Base-by-base conservation (phyloP, 2,329 filamentous ascomycete species). In the Tricladium varicosporioides region DNA sequence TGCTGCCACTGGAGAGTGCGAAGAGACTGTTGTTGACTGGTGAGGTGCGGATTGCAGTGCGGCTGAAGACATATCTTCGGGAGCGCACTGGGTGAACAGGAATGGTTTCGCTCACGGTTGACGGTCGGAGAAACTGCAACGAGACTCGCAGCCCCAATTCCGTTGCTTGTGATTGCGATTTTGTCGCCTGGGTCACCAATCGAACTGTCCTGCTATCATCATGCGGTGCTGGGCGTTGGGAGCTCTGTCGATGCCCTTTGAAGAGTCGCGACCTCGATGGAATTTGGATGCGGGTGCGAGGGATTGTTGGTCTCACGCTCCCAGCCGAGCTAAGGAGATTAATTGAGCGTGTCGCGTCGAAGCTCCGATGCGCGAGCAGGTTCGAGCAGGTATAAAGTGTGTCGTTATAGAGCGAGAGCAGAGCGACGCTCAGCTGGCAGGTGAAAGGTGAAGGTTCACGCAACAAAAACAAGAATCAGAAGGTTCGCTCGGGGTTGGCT, bases 31-130 rank as follows among this genome's bases (percentile, higher is more conserved):
- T 54, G 77, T 73, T 64, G 76, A 73, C 69, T 81, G 80, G 71
- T 82, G 81, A 66, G 81, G 76, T 69, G 78, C 74, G 63, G 81
- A 75, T 73, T 87, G 85, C 70, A 88, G 75, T 66, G 81, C 81
- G 77, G 84, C 81, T 72, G 81, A 84, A 74, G 80, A 83, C 83
- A 83, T 85, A 73, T 77, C 80, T 75, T 70, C 46, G 13, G 44
- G 44, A 55, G 62, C 60, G 63, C 62, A 59, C 60, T 49, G 52
- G 53, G 42, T 10, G 51, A 16, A 45, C n/a, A 36, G 53, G 51
- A 53, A 50, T 53, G 55, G 50, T 57, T 40, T 51, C 51, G 58
- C 56, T 54, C 32, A 40, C 16, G 42, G 31, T 42, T 32, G 27
- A 42, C 5, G 18, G 13, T n/a, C 33, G 51, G 10, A 15, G 54